phyloP scores from a whole-genome alignment of 2,329 filamentous ascomycete species.

The Lasiodiplodia citricola region DNA sequence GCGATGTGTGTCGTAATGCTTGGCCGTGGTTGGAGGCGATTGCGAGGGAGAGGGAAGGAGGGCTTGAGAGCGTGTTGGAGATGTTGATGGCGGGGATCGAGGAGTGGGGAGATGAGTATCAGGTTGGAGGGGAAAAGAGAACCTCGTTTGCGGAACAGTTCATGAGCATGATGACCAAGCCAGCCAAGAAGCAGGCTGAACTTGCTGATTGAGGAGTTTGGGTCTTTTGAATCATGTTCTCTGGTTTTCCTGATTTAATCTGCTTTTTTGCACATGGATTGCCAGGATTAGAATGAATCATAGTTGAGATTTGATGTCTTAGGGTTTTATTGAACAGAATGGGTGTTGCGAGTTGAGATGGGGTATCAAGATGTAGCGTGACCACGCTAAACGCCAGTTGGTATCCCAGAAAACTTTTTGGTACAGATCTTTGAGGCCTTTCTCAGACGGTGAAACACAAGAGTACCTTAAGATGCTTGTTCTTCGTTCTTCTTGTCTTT shows the following conservation, averaged over 20 bases:
- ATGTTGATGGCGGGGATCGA: constrained; percentile 21
- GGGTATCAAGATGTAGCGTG: constrained; percentile 1
- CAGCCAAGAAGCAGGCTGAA: no score
- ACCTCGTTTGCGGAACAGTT: background rate
- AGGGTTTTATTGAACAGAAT: background rate
- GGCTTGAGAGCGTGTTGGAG: constrained; percentile 38
- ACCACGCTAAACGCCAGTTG: background rate
- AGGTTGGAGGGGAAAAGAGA: background rate
- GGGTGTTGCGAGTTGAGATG: background rate
- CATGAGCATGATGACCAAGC: background rate
- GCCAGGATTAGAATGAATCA: background rate
- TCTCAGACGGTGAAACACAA: background rate
- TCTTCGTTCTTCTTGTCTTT: constrained; percentile 6
- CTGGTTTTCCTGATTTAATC: background rate
- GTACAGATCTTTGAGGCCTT: background rate
- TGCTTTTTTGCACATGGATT: background rate
- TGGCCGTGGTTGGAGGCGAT: constrained; percentile 46
- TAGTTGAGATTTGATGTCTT: background rate
- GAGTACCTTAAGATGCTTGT: background rate
- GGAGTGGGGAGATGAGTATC: background rate
- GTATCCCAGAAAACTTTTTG: background rate
- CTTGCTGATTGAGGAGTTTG: background rate
- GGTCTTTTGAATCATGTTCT: background rate
- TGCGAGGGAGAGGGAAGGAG: constrained; percentile 35
- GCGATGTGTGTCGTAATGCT: constrained; percentile 41